Base-by-base conservation (phyloP, 2,329 filamentous ascomycete species). In the Botrytis fabae region DNA sequence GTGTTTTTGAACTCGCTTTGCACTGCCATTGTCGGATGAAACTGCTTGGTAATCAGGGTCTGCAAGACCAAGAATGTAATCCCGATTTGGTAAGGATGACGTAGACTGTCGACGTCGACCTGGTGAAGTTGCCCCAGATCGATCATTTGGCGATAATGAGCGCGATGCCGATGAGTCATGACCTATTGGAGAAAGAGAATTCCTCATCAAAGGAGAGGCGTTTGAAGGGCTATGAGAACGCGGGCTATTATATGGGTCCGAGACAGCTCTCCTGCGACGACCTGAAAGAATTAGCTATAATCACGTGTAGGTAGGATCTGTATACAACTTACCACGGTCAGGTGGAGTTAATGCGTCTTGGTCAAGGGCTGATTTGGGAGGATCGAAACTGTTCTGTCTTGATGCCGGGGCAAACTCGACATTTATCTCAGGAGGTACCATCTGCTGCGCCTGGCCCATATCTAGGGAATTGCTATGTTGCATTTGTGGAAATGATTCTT, bases 1-100 rank as follows among this genome's bases (percentile, higher is more conserved):
- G 78, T 99, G 96, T 80, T 99, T 99, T 82, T 99, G 96, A 0
- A 94, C 91, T n/a, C 96, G 91, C 81, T 96, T 97, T 9, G 89
- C 81, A 73, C 86, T 86, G 48, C 84, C 84, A 57, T 85, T 87
- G 65, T 91, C 89, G 62, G 85, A 85, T 20, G 87, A 85, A 7
- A 88, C 87, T 38, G 89, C 90, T 72, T 94, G 92, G 75, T 95
- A 92, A 61, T 94, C 92, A 0, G 95, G 95, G 81, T 98, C 94
- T 18, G 94, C 95, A 25, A 98, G 87, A 75, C 95, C 93, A 59
- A 98, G 85, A n/a, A 97, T 96, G 80, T 97, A 92, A 78, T 92
- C 91, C 59, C 91, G 88, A 76, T 89, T 87, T 63, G 80, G 85
- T 83, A 73, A 83, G 82, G 74, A 85, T 7, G 89, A 90, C 25